Percentiles rank a stretch among this genome's conserved stretches.
Evolutionary conservation across 2,329 filamentous ascomycete genomes (phyloP).

Genomic region (Immersiporthe knoxdaviesiana): DNA sequence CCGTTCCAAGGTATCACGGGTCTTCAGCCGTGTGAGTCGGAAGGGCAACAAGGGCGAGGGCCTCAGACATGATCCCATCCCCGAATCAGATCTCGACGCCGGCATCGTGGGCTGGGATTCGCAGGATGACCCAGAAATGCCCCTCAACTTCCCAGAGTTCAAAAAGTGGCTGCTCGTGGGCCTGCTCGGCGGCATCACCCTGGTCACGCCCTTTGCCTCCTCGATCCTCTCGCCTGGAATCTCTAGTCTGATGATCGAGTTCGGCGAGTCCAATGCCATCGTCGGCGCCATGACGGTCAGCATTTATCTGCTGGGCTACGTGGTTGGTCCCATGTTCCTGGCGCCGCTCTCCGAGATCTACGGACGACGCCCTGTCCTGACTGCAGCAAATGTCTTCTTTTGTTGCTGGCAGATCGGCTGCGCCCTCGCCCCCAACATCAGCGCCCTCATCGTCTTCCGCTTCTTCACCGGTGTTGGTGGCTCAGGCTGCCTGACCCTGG

Average conservation of each 20-base stretch:
- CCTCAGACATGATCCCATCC: slow-evolving; percentile 44
- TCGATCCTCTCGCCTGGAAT: slow-evolving; percentile 61
- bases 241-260: slow-evolving; percentile 47
- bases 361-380: slow-evolving; percentile 61
- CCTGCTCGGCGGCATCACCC: slow-evolving; percentile 62
- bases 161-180: slow-evolving; percentile 63
- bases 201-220: slow-evolving; percentile 68
- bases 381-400: slow-evolving; percentile 62
- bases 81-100: slow-evolving; percentile 53
- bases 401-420: slow-evolving; percentile 67
- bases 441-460: slow-evolving; percentile 60
- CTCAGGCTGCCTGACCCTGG: slow-evolving; percentile 56
- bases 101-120: slow-evolving; percentile 65
- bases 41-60: slow-evolving; percentile 33
- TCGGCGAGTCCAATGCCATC: slow-evolving; percentile 46
- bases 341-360: slow-evolving; percentile 67
- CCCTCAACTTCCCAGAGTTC: slow-evolving; percentile 57
- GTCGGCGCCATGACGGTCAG: slow-evolving; percentile 59
- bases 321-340: slow-evolving; percentile 59
- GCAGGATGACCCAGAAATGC: slow-evolving; percentile 60
- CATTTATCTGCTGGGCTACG: slow-evolving; percentile 65
- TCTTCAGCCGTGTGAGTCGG: slow-evolving; percentile 35
- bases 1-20: slow-evolving; percentile 35
- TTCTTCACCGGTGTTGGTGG: slow-evolving; percentile 64
- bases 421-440: slow-evolving; percentile 59